Evolutionary conservation across 2,329 filamentous ascomycete species (phyloP).

Genomic region (Colletotrichum tabaci): DNA sequence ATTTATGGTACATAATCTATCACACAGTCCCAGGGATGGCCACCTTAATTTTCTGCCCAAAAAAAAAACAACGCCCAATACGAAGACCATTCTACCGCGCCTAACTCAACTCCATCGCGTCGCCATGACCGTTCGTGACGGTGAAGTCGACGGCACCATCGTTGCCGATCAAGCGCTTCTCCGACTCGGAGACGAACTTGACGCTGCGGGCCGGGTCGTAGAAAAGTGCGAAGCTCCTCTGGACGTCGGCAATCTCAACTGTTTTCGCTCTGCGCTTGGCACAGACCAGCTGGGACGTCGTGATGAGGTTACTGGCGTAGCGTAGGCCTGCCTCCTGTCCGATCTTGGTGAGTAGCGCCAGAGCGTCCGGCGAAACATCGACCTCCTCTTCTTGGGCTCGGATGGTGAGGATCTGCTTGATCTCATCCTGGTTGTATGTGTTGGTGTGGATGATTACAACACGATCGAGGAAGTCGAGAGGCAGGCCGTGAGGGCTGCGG

Average conservation of each 20-base stretch:
- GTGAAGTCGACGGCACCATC: constrained; percentile 84
- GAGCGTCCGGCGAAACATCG: constrained; percentile 88
- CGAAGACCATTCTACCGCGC: constrained; percentile 25
- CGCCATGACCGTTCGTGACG: constrained; percentile 68
- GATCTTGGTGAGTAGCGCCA: constrained; percentile 95
- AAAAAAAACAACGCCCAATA: constrained; percentile 39
- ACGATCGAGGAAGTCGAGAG: constrained; percentile 95
- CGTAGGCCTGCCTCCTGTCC: constrained; percentile 91
- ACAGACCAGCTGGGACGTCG: constrained; percentile 88
- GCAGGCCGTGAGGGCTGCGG: constrained; percentile 91
- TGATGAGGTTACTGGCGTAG: constrained; percentile 98
- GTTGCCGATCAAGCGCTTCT: constrained; percentile 93
- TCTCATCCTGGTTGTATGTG: constrained; percentile 85
- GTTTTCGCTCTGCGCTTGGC: constrained; percentile 89
- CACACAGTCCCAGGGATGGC: constrained; percentile 35
- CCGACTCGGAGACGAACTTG: constrained; percentile 90
- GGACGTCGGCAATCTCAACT: constrained; percentile 89
- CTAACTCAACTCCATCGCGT: constrained; percentile 64
- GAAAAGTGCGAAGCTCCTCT: constrained; percentile 94
- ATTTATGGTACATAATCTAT: constrained; percentile 44
- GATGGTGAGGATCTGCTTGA: constrained; percentile 92
- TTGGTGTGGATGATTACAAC: constrained; percentile 97
- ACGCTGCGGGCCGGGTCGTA: constrained; percentile 91
- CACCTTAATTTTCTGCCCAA: constrained; percentile 40
- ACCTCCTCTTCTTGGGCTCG: constrained; percentile 97